Evolutionary conservation across 805 yeast genomes (phyloP), one percentile per base, ranked within the genome.

Genomic region (Ogataea glucozyma): DNA sequence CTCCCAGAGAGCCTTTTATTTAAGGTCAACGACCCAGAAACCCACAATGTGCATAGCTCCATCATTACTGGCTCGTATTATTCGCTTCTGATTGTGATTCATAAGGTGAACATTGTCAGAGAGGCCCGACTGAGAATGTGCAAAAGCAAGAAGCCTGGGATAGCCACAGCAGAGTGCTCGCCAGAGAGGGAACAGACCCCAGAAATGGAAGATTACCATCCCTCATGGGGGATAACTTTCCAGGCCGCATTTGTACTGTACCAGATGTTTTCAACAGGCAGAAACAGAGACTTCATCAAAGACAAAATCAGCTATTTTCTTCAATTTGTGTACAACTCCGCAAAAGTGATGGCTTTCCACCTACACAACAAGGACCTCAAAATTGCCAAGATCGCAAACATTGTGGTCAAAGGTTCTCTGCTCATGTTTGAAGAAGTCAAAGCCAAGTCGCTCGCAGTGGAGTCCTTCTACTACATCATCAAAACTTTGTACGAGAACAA

Each of bases 181-280:
- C 12, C 36, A 16, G 24, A 27, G 20, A 22, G 18, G 11, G 31
- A 17, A 17, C 11, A 10, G 35, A 21, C 23, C 18, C 26, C 31
- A 17, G 33, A 44, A 69, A 72, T n/a, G 49, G 72, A 72, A 64
- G 64, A 70, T 58, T 55, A 57, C 51, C 81, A 79, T 57, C 87
- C 88, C 5, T 77, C 85, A n/a, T 80, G 87, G 83, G 87, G 89
- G 8, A 83, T 85, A 44, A 85, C 88, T 2, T 85, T 84, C 69
- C 88, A 83, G 61, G 86, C 91, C 1, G 87, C 91, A 2, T 76
- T 85, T 54, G 82, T 82, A 81, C 81, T 85, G 82, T 44, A 69
- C 76, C 34, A 81, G 77, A 43, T 78, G 76, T 46, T 54, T 82
- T 85, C 17, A 76, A 81, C n/a, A 68, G 75, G 60, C 70, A 34